A percentile compares a stretch with the other conserved stretches of the same genome.
phyloP scores from a whole-genome alignment of 306 rosid genomes.

The Fragaria ananassa region DNA sequence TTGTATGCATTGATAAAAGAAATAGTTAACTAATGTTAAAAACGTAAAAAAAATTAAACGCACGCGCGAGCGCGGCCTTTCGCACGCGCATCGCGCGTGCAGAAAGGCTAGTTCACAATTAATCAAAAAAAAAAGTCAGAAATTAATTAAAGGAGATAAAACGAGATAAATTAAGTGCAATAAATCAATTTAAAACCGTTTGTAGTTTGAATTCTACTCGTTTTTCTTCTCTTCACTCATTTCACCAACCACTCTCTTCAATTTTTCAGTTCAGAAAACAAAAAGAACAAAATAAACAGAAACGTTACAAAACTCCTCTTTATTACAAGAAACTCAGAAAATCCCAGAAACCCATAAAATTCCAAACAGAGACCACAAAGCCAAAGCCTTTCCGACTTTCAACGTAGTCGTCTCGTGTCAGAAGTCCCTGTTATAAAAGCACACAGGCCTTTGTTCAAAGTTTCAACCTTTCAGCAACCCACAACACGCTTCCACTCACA shows the following conservation, averaged over 20 bases:
- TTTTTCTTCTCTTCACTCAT: neutral
- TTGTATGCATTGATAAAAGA: too few relatives aligned
- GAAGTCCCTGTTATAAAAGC: neutral
- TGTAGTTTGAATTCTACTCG: neutral
- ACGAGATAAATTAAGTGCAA: neutral
- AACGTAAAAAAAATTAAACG: too few relatives aligned
- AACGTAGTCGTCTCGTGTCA: neutral
- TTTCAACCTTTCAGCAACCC: constrained; percentile 18
- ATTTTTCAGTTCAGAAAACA: neutral
- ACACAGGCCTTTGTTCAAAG: neutral
- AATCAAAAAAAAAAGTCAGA: neutral
- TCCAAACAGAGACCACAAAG: neutral
- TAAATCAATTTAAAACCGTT: constrained; percentile 1
- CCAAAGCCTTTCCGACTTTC: neutral
- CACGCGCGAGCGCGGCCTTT: too few relatives aligned
- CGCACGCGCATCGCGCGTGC: too few relatives aligned
- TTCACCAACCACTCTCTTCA: neutral
- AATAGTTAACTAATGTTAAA: too few relatives aligned
- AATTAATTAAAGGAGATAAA: neutral
- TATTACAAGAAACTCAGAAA: neutral
- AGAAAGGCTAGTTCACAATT: too few relatives aligned
- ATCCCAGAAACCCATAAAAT: neutral
- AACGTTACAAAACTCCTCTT: neutral
- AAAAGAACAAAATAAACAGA: neutral
- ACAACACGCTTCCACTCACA: neutral